A percentile compares a stretch with the other conserved stretches of the same genome.
Evolutionary conservation across 1,284 basidiomycete genomes (phyloP).

Genomic region (Rhizoctonia solani): DNA sequence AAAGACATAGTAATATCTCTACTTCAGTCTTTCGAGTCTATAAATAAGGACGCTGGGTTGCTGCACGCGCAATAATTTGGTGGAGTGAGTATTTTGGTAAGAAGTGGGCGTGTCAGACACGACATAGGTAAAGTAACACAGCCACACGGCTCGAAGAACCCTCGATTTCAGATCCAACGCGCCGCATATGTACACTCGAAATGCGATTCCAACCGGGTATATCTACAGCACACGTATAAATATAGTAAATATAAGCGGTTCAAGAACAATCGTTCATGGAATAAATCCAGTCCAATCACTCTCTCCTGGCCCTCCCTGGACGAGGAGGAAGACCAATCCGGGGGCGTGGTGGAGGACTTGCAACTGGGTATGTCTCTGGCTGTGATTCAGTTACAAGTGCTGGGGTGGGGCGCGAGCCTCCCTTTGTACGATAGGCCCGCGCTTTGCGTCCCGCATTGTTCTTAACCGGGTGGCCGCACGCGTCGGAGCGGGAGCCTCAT

Average conservation of each 20-base stretch:
- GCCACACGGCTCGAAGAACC: constrained; percentile 3
- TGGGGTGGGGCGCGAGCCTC: background rate
- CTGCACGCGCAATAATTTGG: background rate
- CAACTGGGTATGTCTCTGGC: background rate
- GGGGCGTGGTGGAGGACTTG: constrained; percentile 5
- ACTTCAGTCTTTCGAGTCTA: background rate
- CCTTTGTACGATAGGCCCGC: background rate
- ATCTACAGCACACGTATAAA: no score
- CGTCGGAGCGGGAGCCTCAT: background rate
- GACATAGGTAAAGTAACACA: background rate
- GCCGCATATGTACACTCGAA: no score
- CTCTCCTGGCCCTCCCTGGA: constrained; percentile 3
- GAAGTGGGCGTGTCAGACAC: constrained; percentile 26
- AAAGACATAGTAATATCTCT: background rate
- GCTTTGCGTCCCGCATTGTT: constrained; percentile 16
- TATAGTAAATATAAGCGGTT: no score
- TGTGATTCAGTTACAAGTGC: background rate
- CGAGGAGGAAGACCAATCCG: constrained; percentile 13
- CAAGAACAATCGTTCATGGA: no score
- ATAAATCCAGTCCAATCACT: background rate
- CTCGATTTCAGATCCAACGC: no score
- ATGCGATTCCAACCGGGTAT: no score
- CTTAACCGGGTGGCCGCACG: constrained; percentile 24
- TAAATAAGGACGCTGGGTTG: background rate
- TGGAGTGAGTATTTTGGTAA: background rate